A percentile compares a stretch with the other conserved stretches of the same genome.
phyloP scores from a whole-genome alignment of 176 grass and related monocot genomes.

The Ensete glaucum region DNA sequence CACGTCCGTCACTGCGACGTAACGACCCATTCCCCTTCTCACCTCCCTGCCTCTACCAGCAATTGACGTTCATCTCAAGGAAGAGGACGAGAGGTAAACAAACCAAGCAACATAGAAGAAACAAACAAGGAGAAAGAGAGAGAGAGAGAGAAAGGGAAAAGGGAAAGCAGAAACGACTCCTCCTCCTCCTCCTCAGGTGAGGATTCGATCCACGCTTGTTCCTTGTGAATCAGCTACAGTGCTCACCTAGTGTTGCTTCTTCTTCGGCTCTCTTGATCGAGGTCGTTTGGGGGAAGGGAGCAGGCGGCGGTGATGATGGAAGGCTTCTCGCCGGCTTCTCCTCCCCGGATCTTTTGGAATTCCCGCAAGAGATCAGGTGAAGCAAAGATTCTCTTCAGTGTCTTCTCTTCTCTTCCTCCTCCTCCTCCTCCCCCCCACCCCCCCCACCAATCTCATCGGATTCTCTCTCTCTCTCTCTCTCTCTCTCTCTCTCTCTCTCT shows the following conservation, averaged over 20 bases:
- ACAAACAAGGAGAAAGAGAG: slow-evolving; percentile 1
- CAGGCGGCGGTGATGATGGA: slow-evolving; percentile 32
- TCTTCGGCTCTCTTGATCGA: no score
- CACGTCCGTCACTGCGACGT: no score
- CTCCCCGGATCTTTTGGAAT: slow-evolving; percentile 77
- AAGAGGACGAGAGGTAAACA: slow-evolving; percentile 3
- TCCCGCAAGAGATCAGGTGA: slow-evolving; percentile 83
- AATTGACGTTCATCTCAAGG: not conserved
- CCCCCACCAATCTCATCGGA: no score
- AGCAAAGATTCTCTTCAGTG: not conserved
- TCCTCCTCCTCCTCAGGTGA: no score
- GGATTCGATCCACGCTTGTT: no score
- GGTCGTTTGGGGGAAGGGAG: not conserved
- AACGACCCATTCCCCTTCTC: not conserved
- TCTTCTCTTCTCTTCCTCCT: not conserved
- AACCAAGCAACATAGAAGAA: not conserved
- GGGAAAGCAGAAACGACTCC: not conserved
- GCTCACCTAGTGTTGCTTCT: no score
- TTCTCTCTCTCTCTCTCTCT: no score
- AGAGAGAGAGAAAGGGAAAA: slow-evolving; percentile 7
- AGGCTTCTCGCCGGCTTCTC: slow-evolving; percentile 43
- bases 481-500: no score
- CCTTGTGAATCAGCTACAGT: no score
- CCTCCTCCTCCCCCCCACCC: no score
- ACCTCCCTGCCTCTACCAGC: not conserved